Conservation (phyloP, 805 yeast genomes). For the Kazachstania viticola region DNA sequence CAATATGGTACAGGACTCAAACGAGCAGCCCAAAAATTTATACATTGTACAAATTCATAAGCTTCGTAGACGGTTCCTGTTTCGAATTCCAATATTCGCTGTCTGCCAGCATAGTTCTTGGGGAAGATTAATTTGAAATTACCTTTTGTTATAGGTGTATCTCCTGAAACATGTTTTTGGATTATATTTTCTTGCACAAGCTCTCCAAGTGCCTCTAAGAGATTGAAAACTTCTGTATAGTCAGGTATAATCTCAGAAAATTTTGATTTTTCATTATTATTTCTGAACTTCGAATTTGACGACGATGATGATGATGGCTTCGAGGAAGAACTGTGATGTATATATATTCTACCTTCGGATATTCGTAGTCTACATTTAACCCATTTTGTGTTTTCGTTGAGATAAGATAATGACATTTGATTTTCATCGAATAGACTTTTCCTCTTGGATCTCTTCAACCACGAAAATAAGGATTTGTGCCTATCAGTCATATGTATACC, state of each 20-base stretch:
- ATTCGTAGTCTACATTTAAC: slow-evolving; percentile 12
- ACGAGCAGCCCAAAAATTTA: slow-evolving; percentile 87
- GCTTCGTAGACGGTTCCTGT: slow-evolving; percentile 62
- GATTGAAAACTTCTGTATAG: slow-evolving; percentile 11
- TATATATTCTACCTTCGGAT: slow-evolving; percentile 19
- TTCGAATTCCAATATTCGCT: slow-evolving; percentile 43
- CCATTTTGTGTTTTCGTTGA: slow-evolving; percentile 15
- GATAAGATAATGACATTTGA: slow-evolving; percentile 12
- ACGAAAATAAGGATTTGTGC: slow-evolving; percentile 7
- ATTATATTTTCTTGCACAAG: slow-evolving; percentile 22
- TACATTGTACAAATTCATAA: slow-evolving; percentile 55
- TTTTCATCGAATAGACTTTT: slow-evolving; percentile 8
- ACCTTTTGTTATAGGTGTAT: slow-evolving; percentile 3
- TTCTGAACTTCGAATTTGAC: not conserved
- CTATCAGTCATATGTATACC: not conserved
- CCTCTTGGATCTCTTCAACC: slow-evolving; percentile 12
- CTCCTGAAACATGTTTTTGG: slow-evolving; percentile 4
- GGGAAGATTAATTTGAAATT: slow-evolving; percentile 20
- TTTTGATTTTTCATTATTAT: not conserved
- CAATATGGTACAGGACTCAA: slow-evolving; percentile 65
- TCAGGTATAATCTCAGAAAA: not conserved
- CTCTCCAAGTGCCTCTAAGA: slow-evolving; percentile 20
- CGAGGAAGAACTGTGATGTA: slow-evolving; percentile 2
- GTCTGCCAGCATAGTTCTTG: slow-evolving; percentile 9
- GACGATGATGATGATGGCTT: not conserved